Evolutionary conservation across 1,139 yeast genomes (phyloP), one percentile per base, ranked within the genome.

Genomic region (Nakaseomyces sp.): DNA sequence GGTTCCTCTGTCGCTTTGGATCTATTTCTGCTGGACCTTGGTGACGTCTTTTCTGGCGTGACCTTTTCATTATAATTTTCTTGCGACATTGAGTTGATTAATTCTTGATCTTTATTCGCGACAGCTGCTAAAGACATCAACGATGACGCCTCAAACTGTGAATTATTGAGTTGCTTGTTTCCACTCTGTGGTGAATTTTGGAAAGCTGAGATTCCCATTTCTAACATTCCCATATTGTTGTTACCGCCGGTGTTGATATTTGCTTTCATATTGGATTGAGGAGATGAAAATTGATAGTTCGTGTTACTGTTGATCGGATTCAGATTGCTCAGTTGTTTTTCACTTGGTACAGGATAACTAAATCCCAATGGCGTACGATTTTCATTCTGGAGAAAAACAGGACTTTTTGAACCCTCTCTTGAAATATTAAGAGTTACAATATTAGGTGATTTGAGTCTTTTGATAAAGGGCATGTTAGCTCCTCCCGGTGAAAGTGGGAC

Each of bases 351-450:
- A 5, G 38, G 38, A 22, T 35, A 35, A n/a, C 38, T 35, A 20
- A 35, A 13, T 5, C 38, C 38, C 29, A 35, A 12, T 5, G 35
- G 22, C 17, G 32, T 17, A 25, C 47, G 20, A 28, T 40, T 22
- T 18, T 35, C 38, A 22, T 22, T 35, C 17, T 47, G 52, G 13
- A 55, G 47, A 2, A 57, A 53, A 5, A 59, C 54, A 2, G 65
- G 65, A 41, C 63, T 58, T 43, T 58, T 51, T 8, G 65, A 61
- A 5, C 61, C 53, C 43, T 61, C 65, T 40, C 65, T 53, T 4
- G 65, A 61, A 24, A 61, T 60, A 43, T 61, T 61, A 41, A 61
- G 47, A 29, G 64, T 61, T 5, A 61, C 65, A 45, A 61, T 61
- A 43, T 61, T 60, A 4, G 65, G 63, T 5, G 64, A 60, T 41